Evolutionary conservation across 495 filamentous ascomycete species (phyloP).

Genomic region (Penicillium mononematosum): DNA sequence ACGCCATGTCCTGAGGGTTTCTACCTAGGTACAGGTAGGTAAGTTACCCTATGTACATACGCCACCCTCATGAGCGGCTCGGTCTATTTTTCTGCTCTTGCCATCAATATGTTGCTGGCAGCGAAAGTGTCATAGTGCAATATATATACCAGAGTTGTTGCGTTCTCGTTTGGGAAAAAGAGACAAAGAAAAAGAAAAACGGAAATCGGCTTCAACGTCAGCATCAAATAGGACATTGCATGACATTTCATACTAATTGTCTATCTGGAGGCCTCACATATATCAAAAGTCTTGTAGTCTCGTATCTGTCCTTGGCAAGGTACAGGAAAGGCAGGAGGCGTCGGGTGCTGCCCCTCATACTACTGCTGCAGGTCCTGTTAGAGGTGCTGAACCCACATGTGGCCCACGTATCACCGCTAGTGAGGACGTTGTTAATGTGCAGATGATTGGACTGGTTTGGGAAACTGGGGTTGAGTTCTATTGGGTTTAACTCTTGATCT

Average conservation of each 20-base stretch:
- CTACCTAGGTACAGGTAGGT: too few species aligned
- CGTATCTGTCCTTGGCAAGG: too few species aligned
- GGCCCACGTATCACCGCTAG: too few species aligned
- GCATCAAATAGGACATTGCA: not conserved
- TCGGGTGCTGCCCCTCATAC: not conserved
- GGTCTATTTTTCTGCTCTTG: not conserved
- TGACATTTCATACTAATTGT: not conserved
- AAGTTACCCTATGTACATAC: not conserved
- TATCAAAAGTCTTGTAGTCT: too few species aligned
- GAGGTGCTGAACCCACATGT: not conserved
- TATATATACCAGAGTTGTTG: too few species aligned
- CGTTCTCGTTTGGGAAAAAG: too few species aligned
- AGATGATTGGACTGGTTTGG: too few species aligned
- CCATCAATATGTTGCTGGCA: not conserved
- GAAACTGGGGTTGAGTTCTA: too few species aligned
- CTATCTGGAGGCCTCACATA: not conserved
- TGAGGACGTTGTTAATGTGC: too few species aligned
- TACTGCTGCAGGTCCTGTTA: not conserved
- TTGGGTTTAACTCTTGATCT: too few species aligned
- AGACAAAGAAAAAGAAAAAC: not conserved
- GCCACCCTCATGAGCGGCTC: too few species aligned
- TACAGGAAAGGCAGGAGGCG: too few species aligned
- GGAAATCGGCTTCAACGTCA: not conserved
- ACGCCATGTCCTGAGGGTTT: not conserved
- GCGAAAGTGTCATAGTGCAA: not conserved